Conservation (phyloP, 1,284 basidiomycete genomes). For the Sporisorium reilianum region DNA sequence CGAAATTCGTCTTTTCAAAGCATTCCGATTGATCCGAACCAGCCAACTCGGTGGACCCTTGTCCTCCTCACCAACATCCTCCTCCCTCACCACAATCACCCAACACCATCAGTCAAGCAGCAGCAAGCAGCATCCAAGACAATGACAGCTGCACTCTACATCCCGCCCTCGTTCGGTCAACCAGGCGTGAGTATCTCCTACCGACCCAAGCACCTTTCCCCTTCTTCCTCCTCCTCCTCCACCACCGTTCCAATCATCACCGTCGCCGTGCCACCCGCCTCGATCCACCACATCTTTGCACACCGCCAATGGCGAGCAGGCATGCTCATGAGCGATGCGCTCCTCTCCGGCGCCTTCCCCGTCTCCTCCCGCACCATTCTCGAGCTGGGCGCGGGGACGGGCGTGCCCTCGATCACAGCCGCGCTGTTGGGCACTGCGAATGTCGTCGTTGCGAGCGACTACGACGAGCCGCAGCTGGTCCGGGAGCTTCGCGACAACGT, state of each 20-base stretch:
- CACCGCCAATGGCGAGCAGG: constrained; percentile 68
- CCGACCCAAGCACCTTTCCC: constrained; percentile 32
- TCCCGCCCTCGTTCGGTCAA: constrained; percentile 48
- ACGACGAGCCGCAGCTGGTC: constrained; percentile 62
- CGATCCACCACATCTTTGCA: constrained; percentile 65
- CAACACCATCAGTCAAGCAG: neutral
- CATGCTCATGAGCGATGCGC: constrained; percentile 64
- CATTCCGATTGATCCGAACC: neutral
- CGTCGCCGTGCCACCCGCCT: constrained; percentile 61
- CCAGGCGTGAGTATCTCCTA: constrained; percentile 55
- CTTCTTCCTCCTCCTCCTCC: neutral
- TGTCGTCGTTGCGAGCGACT: constrained; percentile 61
- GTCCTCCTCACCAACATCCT: no score
- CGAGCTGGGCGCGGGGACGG: constrained; percentile 65
- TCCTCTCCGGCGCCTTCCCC: constrained; percentile 49
- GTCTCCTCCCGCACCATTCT: constrained; percentile 38
- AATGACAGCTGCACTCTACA: constrained; percentile 19
- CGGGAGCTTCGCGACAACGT: constrained; percentile 59
- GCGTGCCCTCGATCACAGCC: constrained; percentile 60
- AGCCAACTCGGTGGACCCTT: constrained; percentile 5
- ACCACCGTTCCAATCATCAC: constrained; percentile 25
- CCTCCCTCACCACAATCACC: neutral
- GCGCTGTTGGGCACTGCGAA: constrained; percentile 25
- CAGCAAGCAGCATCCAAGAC: neutral
- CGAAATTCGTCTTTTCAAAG: no score